These are phyloP conservation scores for Cicer pinnatifidum DNA, from an alignment of 306 rosid genomes.

Conservation along the genomic window DNA sequence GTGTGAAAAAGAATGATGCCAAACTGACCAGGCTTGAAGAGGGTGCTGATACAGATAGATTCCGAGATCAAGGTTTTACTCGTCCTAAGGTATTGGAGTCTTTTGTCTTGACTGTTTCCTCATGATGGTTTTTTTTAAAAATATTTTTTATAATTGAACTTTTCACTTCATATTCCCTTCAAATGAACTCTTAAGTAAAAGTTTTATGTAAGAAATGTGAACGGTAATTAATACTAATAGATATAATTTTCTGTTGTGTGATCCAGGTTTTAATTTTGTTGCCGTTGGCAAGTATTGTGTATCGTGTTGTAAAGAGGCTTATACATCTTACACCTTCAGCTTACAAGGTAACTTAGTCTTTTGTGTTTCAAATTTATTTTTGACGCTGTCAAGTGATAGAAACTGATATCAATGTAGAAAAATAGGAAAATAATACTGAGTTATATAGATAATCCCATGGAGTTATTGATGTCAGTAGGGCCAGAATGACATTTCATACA, in stretches of 20 bases:
- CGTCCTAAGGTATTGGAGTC: conserved; percentile 86
- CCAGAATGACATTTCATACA: too few species aligned
- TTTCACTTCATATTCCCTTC: conserved; percentile 24
- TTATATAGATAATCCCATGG: too few species aligned
- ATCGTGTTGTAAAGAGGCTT: conserved; percentile 84
- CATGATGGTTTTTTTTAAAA: not conserved
- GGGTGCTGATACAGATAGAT: conserved; percentile 52
- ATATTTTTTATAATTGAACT: conserved; percentile 5
- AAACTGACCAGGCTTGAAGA: conserved; percentile 63
- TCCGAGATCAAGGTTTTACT: conserved; percentile 92
- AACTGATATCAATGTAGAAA: too few species aligned
- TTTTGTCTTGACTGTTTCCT: conserved; percentile 31
- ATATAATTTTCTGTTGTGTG: conserved; percentile 38
- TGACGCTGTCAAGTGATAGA: not conserved
- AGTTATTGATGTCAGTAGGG: too few species aligned
- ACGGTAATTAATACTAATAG: not conserved
- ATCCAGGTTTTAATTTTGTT: conserved; percentile 80
- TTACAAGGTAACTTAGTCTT: conserved; percentile 62
- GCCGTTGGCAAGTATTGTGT: conserved; percentile 72
- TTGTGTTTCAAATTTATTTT: conserved; percentile 2
- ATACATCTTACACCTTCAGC: conserved; percentile 79
- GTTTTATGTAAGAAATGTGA: conserved; percentile 17
- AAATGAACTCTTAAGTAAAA: conserved; percentile 28
- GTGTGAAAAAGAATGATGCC: conserved; percentile 71
- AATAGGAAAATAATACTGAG: too few species aligned